Percentiles rank a stretch among this genome's conserved stretches.
phyloP scores from a whole-genome alignment of 2,329 filamentous ascomycete species.

The Xylaria sp. region DNA sequence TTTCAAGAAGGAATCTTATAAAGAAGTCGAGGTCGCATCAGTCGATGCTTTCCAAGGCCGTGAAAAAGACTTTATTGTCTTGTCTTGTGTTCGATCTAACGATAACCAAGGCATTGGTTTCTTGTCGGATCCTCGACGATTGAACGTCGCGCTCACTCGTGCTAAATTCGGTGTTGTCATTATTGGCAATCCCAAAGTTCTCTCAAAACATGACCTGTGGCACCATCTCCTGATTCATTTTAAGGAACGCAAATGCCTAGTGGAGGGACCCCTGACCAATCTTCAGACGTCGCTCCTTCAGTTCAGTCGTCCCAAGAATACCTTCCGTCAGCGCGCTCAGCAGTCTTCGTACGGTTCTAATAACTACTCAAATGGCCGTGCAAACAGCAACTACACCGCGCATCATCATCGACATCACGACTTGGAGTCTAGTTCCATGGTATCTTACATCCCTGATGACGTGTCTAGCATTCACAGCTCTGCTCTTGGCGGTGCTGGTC shows the following conservation, averaged over 20 bases:
- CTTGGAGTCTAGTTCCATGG: constrained; percentile 84
- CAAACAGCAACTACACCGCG: constrained; percentile 47
- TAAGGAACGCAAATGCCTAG: constrained; percentile 95
- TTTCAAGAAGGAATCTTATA: constrained; percentile 98
- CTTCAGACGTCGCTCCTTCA: constrained; percentile 95
- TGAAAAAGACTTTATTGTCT: constrained; percentile 98
- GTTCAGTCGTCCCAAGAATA: constrained; percentile 92
- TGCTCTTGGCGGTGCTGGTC: constrained; percentile 84
- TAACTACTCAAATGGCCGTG: constrained; percentile 49
- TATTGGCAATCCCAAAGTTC: constrained; percentile 94
- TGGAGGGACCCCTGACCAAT: constrained; percentile 94
- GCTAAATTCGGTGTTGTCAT: constrained; percentile 98
- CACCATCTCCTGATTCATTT: constrained; percentile 95
- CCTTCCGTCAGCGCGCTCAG: constrained; percentile 83
- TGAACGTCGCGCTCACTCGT: constrained; percentile 96
- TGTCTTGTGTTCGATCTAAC: constrained; percentile 97
- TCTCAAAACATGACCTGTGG: constrained; percentile 98
- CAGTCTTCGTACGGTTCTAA: constrained; percentile 76
- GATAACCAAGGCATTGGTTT: constrained; percentile 99
- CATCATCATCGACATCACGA: constrained; percentile 61
- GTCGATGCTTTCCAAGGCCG: constrained; percentile 98
- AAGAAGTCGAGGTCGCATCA: constrained; percentile 97
- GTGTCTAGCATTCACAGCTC: constrained; percentile 96
- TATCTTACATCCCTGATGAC: constrained; percentile 97
- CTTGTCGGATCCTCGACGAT: constrained; percentile 94